These are phyloP conservation scores for Cryptomeria japonica DNA, from an alignment of 75 land plant genomes.

Conservation along the genomic window DNA sequence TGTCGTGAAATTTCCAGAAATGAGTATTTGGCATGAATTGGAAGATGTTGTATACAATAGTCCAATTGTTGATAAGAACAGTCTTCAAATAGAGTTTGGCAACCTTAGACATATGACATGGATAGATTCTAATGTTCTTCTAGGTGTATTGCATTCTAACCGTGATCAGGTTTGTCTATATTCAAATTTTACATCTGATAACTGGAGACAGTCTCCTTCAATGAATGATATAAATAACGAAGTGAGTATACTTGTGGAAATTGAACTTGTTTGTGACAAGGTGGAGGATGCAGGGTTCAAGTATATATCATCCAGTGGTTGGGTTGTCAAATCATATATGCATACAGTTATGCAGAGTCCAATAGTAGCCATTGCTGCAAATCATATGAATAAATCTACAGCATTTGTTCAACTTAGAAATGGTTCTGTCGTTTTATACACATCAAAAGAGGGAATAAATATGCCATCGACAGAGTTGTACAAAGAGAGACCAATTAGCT, in stretches of 20 bases:
- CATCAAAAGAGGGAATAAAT: constrained; percentile 23
- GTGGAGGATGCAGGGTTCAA: constrained; percentile 43
- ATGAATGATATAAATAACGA: background rate
- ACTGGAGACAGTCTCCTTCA: background rate
- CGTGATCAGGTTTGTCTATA: constrained; percentile 4
- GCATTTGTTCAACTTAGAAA: constrained; percentile 76
- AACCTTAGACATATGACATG: constrained; percentile 59
- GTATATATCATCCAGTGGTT: constrained; percentile 43
- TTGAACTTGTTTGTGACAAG: constrained; percentile 34
- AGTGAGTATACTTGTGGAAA: constrained; percentile 27
- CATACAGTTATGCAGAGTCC: constrained; percentile 26
- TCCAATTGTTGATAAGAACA: constrained; percentile 35
- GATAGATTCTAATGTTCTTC: constrained; percentile 60
- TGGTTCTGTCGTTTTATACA: constrained; percentile 66
- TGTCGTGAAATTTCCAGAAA: constrained; percentile 61
- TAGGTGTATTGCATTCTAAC: constrained; percentile 52
- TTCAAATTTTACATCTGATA: background rate
- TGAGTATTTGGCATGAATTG: constrained; percentile 62
- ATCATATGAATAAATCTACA: constrained; percentile 35
- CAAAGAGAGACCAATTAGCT: constrained; percentile 18
- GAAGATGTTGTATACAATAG: constrained; percentile 54
- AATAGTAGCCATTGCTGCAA: constrained; percentile 46
- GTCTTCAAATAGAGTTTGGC: constrained; percentile 19
- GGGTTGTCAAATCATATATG: constrained; percentile 43
- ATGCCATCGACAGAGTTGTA: background rate